Evolutionary conservation across 208 protist species (phyloP).

Genomic region (Leishmania tarentolae): DNA sequence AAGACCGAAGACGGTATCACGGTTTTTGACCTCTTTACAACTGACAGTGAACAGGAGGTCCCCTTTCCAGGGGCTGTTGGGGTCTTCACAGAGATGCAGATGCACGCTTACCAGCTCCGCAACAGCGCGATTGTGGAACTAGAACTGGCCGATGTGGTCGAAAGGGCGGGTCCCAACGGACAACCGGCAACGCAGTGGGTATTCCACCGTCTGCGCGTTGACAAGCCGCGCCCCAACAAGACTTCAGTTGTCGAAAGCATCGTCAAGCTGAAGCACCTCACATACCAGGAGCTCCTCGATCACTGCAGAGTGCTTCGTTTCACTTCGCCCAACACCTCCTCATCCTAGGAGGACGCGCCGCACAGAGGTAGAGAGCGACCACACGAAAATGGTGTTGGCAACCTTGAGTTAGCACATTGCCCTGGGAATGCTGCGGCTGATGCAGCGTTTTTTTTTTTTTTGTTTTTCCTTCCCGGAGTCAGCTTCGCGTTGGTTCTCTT

Average conservation of each 20-base stretch:
- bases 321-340: conserved; percentile 3
- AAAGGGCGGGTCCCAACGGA: neutral
- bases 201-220: conserved; percentile 59
- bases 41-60: conserved; percentile 44
- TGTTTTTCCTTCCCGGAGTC: too few species aligned
- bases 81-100: conserved; percentile 51
- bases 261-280: conserved; percentile 71
- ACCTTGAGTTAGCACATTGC: neutral
- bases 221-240: conserved; percentile 84
- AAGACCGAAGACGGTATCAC: conserved; percentile 24
- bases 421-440: neutral
- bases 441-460: too few species aligned
- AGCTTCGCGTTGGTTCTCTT: too few species aligned
- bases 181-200: conserved; percentile 49
- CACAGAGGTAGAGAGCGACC: neutral
- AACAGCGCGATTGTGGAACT: conserved; percentile 76
- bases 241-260: conserved; percentile 69
- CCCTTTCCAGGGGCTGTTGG: conserved; percentile 48
- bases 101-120: conserved; percentile 44
- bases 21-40: conserved; percentile 71
- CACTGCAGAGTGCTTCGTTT: conserved; percentile 33
- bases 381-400: neutral
- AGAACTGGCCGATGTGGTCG: conserved; percentile 19
- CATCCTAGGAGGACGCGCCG: neutral
- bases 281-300: conserved; percentile 60